Evolutionary conservation across 192 early-diverging fungal genomes (phyloP).

Genomic region (Entomortierella parvispora): DNA sequence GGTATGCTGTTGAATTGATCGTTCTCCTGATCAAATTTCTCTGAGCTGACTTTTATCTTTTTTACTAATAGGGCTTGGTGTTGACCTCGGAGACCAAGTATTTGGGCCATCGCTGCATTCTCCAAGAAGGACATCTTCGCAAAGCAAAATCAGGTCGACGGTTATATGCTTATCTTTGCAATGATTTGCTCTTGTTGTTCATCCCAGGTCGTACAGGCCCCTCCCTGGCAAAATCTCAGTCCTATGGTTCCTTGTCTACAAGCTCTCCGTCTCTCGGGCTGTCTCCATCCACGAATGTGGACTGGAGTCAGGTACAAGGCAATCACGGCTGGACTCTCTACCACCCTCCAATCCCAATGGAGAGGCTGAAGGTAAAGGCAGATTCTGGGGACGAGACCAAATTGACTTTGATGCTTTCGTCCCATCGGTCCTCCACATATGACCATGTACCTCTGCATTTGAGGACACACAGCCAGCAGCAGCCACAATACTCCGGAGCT

Average conservation of each 20-base stretch:
- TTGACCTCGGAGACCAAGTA: conserved; percentile 64
- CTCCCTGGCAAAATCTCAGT: conserved; percentile 4
- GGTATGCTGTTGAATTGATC: conserved; percentile 39
- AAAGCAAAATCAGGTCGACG: conserved; percentile 86
- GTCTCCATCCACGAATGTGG: conserved; percentile 4
- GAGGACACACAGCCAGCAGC: conserved; percentile 5
- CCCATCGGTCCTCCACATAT: neutral
- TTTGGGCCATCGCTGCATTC: conserved; percentile 67
- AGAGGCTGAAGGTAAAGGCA: conserved; percentile 11
- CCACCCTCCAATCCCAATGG: conserved; percentile 30
- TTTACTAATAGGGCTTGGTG: conserved; percentile 60
- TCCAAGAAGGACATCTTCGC: conserved; percentile 74
- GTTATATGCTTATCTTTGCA: conserved; percentile 77
- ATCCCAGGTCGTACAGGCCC: conserved; percentile 16
- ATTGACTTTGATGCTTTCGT: conserved; percentile 15
- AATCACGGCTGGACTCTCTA: conserved; percentile 27
- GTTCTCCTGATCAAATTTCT: conserved; percentile 1
- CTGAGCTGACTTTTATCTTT: neutral
- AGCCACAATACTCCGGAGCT: neutral
- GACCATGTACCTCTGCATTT: conserved; percentile 18
- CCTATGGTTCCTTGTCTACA: neutral
- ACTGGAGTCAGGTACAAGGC: conserved; percentile 1
- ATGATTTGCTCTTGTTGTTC: conserved; percentile 75
- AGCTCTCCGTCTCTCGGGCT: conserved; percentile 4
- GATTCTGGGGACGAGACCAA: conserved; percentile 16